phyloP scores from a whole-genome alignment of 1,139 yeast genomes.

The Blastobotrys aristatus region DNA sequence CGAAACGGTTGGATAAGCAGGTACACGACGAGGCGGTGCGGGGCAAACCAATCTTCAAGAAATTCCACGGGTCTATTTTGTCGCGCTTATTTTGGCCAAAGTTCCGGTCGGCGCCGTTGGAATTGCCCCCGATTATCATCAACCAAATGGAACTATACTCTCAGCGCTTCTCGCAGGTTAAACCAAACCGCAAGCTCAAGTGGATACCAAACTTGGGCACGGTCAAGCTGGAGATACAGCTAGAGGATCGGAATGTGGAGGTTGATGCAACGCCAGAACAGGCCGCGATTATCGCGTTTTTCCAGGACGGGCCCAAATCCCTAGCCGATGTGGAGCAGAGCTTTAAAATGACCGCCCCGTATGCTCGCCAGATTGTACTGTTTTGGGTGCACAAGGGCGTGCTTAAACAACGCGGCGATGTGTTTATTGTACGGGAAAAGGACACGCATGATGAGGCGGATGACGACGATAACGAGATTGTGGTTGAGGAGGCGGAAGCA shows the following conservation, averaged over 20 bases:
- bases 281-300: conserved; percentile 58
- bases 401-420: conserved; percentile 35
- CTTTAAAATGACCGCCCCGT: conserved; percentile 27
- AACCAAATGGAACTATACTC: conserved; percentile 44
- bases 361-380: conserved; percentile 22
- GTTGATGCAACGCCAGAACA: conserved; percentile 63
- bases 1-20: conserved; percentile 27
- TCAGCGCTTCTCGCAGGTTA: conserved; percentile 39
- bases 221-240: conserved; percentile 54
- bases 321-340: conserved; percentile 19
- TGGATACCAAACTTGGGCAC: conserved; percentile 58
- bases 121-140: conserved; percentile 41
- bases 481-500: conserved; percentile 11
- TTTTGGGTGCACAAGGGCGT: conserved; percentile 58
- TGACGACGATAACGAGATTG: conserved; percentile 19
- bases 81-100: conserved; percentile 50
- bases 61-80: conserved; percentile 35
- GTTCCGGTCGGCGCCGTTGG: conserved; percentile 37
- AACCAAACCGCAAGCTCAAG: conserved; percentile 48
- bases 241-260: conserved; percentile 40
- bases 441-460: conserved; percentile 15
- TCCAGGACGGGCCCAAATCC: conserved; percentile 38
- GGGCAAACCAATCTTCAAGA: conserved; percentile 8
- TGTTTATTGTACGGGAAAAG: conserved; percentile 20
- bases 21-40: conserved; percentile 20